A percentile compares a stretch with the other conserved stretches of the same genome.
Evolutionary conservation across 805 yeast species (phyloP).

Genomic region (Lachancea sp.): DNA sequence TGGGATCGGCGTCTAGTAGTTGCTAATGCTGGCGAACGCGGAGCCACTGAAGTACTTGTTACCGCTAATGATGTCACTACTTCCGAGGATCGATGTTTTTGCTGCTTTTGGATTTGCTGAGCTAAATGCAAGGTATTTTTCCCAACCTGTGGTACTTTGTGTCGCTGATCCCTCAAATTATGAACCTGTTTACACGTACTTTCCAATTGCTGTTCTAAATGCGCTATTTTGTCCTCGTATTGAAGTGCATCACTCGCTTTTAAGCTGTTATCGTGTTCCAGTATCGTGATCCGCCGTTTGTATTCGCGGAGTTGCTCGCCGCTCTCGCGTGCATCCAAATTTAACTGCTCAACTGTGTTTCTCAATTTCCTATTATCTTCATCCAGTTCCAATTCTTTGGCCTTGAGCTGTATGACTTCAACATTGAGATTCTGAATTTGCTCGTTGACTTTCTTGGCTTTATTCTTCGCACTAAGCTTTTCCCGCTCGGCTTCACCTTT

Average conservation of each 20-base stretch:
- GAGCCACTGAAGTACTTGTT: not conserved
- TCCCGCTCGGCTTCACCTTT: slow-evolving; percentile 19
- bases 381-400: slow-evolving; percentile 24
- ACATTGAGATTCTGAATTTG: slow-evolving; percentile 30
- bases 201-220: slow-evolving; percentile 13
- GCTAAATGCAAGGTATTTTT: not conserved
- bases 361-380: slow-evolving; percentile 25
- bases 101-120: not conserved
- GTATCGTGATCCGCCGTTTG: slow-evolving; percentile 16
- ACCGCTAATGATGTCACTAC: not conserved
- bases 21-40: not conserved
- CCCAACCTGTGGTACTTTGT: slow-evolving; percentile 6
- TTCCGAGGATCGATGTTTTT: not conserved
- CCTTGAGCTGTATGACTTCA: slow-evolving; percentile 27
- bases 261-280: slow-evolving; percentile 21
- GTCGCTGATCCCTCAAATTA: slow-evolving; percentile 7
- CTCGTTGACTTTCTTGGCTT: slow-evolving; percentile 21
- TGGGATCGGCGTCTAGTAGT: not conserved
- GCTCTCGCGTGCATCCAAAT: slow-evolving; percentile 16
- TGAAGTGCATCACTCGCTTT: slow-evolving; percentile 22
- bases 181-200: slow-evolving; percentile 4
- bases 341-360: slow-evolving; percentile 16
- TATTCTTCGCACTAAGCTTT: slow-evolving; percentile 13
- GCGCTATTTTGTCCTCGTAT: slow-evolving; percentile 22
- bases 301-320: slow-evolving; percentile 15